A percentile compares a stretch with the other conserved stretches of the same genome.
Conservation (phyloP, 345 rosid species). For the Acer campestre region DNA sequence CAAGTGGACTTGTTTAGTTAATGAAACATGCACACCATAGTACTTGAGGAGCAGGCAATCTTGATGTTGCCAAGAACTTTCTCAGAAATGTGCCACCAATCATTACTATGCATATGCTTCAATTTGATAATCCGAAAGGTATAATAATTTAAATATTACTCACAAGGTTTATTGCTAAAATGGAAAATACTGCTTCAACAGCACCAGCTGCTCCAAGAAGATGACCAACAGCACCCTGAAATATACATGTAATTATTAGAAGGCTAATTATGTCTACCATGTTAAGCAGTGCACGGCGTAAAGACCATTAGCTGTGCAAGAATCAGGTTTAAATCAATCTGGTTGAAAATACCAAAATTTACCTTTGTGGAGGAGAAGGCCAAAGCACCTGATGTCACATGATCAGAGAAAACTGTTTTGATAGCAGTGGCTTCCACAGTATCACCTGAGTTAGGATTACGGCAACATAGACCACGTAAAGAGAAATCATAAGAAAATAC, state of each 20-base stretch:
- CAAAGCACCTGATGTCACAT: slow-evolving; percentile 76
- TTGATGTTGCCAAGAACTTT: not conserved
- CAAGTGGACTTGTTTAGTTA: not conserved
- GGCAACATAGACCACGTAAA: slow-evolving; percentile 7
- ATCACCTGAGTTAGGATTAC: slow-evolving; percentile 59
- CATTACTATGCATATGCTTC: not conserved
- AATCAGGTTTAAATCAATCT: not conserved
- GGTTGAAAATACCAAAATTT: slow-evolving; percentile 15
- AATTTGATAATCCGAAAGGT: slow-evolving; percentile 1
- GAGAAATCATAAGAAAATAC: not conserved
- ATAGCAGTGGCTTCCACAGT: slow-evolving; percentile 85
- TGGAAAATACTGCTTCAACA: slow-evolving; percentile 80
- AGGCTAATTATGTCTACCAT: not conserved
- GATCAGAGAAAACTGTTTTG: slow-evolving; percentile 66
- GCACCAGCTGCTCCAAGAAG: slow-evolving; percentile 99
- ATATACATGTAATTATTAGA: slow-evolving; percentile 1
- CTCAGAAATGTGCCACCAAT: not conserved
- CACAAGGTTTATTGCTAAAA: slow-evolving; percentile 76
- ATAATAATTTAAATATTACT: slow-evolving; percentile 20
- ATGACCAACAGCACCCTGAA: slow-evolving; percentile 93
- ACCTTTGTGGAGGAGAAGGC: slow-evolving; percentile 98
- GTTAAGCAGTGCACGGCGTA: not conserved
- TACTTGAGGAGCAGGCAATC: not conserved
- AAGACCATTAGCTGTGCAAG: not conserved
- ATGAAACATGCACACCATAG: not conserved